A percentile compares a stretch with the other conserved stretches of the same genome.
phyloP scores from a whole-genome alignment of 2,329 filamentous ascomycete genomes.

The Didymellaceae sp. region DNA sequence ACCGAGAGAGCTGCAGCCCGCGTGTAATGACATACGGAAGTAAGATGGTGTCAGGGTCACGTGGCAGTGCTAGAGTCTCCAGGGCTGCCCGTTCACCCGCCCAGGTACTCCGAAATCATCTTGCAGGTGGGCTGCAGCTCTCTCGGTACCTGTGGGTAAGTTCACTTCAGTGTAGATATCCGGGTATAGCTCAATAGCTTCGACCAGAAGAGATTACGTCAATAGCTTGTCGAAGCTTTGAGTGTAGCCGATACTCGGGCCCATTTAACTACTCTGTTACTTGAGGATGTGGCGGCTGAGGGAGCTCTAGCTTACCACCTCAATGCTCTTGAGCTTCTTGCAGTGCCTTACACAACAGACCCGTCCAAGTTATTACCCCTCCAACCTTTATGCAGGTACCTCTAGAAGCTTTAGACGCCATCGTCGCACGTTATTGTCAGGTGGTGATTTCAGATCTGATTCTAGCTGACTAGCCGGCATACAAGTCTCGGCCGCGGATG shows the following conservation, averaged over 20 bases:
- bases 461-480: constrained; percentile 23
- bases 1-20: too few relatives aligned
- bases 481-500: constrained; percentile 42
- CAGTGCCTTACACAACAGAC: constrained; percentile 10
- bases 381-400: constrained; percentile 38
- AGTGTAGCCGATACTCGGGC: too few relatives aligned
- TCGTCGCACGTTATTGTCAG: constrained; percentile 32
- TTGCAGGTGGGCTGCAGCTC: not conserved
- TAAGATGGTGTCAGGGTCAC: too few relatives aligned
- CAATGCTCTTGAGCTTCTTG: constrained; percentile 18
- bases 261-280: too few relatives aligned
- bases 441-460: constrained; percentile 28
- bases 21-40: not conserved
- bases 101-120: not conserved
- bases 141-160: too few relatives aligned
- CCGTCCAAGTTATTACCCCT: constrained; percentile 2
- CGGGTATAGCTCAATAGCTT: constrained; percentile 2
- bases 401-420: constrained; percentile 22
- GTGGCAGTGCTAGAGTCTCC: too few relatives aligned
- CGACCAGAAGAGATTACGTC: too few relatives aligned
- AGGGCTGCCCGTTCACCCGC: too few relatives aligned
- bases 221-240: too few relatives aligned
- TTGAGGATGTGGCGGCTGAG: too few relatives aligned
- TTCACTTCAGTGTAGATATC: constrained; percentile 4
- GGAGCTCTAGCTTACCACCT: constrained; percentile 27